Evolutionary conservation across 2,329 filamentous ascomycete genomes (phyloP), one percentile per base, ranked within the genome.

Genomic region (Aschersonia sp.): DNA sequence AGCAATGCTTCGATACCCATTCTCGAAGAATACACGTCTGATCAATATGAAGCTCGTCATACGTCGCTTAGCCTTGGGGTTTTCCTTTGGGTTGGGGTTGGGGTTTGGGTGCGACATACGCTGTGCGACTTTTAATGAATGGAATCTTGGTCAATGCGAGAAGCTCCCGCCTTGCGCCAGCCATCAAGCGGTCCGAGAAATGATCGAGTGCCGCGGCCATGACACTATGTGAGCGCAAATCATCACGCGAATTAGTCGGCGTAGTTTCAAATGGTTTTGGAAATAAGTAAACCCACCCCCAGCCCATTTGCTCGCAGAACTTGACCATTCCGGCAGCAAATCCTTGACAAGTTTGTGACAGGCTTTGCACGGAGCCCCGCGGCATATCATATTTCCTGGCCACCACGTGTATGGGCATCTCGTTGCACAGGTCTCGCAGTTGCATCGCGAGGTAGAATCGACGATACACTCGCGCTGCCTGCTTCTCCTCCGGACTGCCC

Each of bases 281-380:
- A 41, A 35, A 35, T 10, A 8, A n/a, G 22, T 14, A 30, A 5
- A 62, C 68, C 55, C 56, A 75, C 72, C 75, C 76, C 82, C 83
- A 87, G 2, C 74, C 78, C 84, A 89, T 87, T 14, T 77, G 73
- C 53, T 86, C 73, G 57, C 84, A 88, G 57, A 88, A 88, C 53
- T 84, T 87, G 50, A 88, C 77, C 70, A 87, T 86, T 4, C 83
- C 83, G 2, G 82, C 81, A 4, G 83, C 84, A 56, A 88, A 89
- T 0, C 84, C 84, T 53, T 87, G 79, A 53, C 84, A 87, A 1
- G 80, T 83, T 55, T 87, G 83, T 2, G 83, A 77, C 2, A 88
- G 68, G 22, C 72, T 84, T 61, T 89, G 84, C 9, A 88, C 77
- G 5, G 75, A 72, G 2, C 84, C 84, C 22, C 84, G 74, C 7